Evolutionary conservation across 2,329 filamentous ascomycete species (phyloP).

Genomic region (Colletotrichum paranaense): DNA sequence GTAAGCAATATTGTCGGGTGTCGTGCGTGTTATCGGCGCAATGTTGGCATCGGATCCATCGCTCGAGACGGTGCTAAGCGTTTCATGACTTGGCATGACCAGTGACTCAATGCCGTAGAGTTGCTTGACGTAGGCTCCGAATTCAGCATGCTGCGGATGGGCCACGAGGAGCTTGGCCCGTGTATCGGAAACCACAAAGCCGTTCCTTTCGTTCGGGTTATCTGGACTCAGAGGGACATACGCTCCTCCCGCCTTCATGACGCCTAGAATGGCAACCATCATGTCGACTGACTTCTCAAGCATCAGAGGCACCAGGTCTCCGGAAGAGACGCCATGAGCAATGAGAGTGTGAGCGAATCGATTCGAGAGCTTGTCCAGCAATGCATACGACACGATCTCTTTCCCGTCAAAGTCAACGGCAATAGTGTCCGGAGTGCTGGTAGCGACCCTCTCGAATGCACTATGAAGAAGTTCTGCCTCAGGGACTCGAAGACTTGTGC

Average conservation of each 20-base stretch:
- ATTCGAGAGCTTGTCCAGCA: constrained; percentile 10
- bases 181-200: constrained; percentile 36
- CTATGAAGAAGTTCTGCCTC: constrained; percentile 22
- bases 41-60: not conserved
- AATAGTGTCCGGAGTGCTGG: not conserved
- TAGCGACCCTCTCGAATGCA: constrained; percentile 20
- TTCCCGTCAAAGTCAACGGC: constrained; percentile 26
- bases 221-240: constrained; percentile 39
- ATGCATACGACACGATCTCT: constrained; percentile 16
- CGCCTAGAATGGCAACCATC: constrained; percentile 36
- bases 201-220: constrained; percentile 37
- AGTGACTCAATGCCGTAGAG: not conserved
- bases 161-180: constrained; percentile 32
- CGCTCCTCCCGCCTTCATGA: constrained; percentile 37
- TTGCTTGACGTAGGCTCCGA: not conserved
- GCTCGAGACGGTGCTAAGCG: not conserved
- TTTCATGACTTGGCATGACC: not conserved
- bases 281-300: constrained; percentile 36
- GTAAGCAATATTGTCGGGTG: constrained; percentile 16
- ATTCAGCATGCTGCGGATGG: constrained; percentile 6
- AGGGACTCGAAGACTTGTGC: not conserved
- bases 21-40: not conserved
- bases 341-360: constrained; percentile 8
- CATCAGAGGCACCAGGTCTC: constrained; percentile 18
- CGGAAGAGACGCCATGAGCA: not conserved